Conservation (phyloP, 78 protist genomes). For the Paratrimastix pyriformis region DNA sequence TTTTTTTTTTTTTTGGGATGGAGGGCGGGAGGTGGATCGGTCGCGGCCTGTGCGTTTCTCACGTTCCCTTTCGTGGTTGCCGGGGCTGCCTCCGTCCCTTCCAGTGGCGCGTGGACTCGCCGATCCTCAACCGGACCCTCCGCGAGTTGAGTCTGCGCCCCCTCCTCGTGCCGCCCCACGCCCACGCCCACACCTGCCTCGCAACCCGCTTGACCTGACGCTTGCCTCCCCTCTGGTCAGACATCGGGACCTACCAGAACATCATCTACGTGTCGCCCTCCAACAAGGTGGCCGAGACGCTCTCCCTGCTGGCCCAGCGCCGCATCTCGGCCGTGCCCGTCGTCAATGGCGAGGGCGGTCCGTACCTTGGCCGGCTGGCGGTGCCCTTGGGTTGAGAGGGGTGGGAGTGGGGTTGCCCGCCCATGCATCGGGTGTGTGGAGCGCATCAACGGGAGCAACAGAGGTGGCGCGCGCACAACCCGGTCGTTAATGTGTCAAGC, state of each 20-base stretch:
- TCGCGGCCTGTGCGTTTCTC: conserved; percentile 8
- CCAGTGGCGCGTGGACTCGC: background rate
- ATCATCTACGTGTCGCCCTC: background rate
- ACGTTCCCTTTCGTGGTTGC: background rate
- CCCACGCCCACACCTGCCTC: no score
- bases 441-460: no score
- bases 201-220: background rate
- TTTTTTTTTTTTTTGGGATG: background rate
- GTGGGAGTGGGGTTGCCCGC: no score
- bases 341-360: no score
- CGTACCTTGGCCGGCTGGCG: no score
- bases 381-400: no score
- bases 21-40: background rate
- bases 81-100: background rate
- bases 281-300: background rate
- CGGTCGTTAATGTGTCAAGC: no score
- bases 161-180: no score
- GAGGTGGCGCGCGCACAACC: no score
- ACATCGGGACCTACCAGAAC: background rate
- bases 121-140: background rate
- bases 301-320: conserved; percentile 11
- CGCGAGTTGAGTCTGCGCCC: no score
- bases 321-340: conserved; percentile 38
- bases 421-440: no score
- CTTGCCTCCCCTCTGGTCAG: background rate